These are phyloP conservation scores for Teunomyces aglyptinius DNA, from an alignment of 805 yeast genomes.

Conservation along the genomic window DNA sequence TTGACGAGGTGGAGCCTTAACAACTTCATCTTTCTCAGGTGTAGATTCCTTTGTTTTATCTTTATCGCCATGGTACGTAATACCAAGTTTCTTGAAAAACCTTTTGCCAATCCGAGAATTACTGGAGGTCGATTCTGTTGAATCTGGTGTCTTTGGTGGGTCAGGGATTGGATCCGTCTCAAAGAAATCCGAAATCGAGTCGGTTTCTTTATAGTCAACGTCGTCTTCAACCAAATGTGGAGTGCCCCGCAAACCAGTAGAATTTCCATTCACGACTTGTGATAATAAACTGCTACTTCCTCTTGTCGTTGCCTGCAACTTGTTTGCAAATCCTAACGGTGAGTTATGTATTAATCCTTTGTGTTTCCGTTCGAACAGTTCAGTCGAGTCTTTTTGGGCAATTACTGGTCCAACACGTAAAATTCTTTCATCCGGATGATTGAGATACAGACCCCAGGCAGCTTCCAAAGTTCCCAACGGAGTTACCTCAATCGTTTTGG, in stretches of 20 bases:
- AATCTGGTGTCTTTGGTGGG: conserved; percentile 7
- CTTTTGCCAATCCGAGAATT: conserved; percentile 8
- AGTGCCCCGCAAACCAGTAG: conserved; percentile 21
- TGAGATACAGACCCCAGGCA: conserved; percentile 56
- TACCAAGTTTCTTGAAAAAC: conserved; percentile 17
- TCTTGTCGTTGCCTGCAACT: conserved; percentile 19
- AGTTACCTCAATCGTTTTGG: conserved; percentile 36
- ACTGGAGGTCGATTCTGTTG: background rate
- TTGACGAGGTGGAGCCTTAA: background rate
- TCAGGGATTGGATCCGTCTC: conserved; percentile 16
- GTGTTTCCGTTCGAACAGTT: conserved; percentile 53
- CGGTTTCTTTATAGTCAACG: conserved; percentile 56
- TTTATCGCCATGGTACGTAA: conserved; percentile 11
- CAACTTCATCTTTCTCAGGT: background rate
- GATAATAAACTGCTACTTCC: conserved; percentile 30
- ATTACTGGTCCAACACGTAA: conserved; percentile 53
- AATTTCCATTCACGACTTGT: conserved; percentile 38
- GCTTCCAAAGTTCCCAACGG: conserved; percentile 54
- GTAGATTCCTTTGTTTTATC: background rate
- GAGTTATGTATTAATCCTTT: conserved; percentile 59
- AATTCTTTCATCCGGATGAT: conserved; percentile 58
- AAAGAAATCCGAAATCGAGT: conserved; percentile 60
- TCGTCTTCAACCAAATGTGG: conserved; percentile 14
- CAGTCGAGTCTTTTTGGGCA: conserved; percentile 45
- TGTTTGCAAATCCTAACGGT: conserved; percentile 45